Evolutionary conservation across 768 basidiomycete genomes (phyloP), one percentile per base, ranked within the genome.

Genomic region (Boletus subcaerulescens): DNA sequence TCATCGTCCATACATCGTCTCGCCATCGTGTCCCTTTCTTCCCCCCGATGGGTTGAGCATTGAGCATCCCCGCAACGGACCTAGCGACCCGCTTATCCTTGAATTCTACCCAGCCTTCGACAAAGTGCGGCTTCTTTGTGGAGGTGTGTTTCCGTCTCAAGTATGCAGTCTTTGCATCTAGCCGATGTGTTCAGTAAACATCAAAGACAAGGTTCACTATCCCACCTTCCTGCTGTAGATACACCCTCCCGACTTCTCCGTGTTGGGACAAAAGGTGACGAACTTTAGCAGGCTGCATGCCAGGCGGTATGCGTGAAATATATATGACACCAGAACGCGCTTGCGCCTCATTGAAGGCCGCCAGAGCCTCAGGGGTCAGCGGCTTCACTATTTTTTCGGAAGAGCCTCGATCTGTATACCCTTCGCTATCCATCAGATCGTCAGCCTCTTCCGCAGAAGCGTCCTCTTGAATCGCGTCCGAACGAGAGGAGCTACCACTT

Each of bases 1-100:
- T 96, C 93, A 98, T 96, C 53, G 97, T 98, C 97, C 97, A 99
- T 9, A 99, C 86, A 60, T 99, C 97, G 66, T 98, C 96, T 67
- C 92, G 79, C 91, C 93, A 98, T 54, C 92, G 78, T 3, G 84
- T 80, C 6, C 89, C 87, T 69, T 93, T 93, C 76, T 93, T 95
- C 3, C 93, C 93, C 29, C 96, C 97, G 56, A 99, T 94, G 1
- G 93, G 82, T 64, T 94, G 87, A 2, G 95, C 97, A 67, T 99
- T 99, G 60, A 99, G 76, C 92, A 98, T 93, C 52, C 84, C 91
- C 9, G 96, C 96, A 10, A 95, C 87, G 38, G 84, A 85, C 18
- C 94, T 83, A 0, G 94, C 97, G 42, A 98, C 77, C 45, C 83
- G 85, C 73, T 98, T 98, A 73, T 98, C 90, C 60, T 88, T 86